Evolutionary conservation across 768 basidiomycete genomes (phyloP), one percentile per base, ranked within the genome.

Genomic region (Fomitopsis serialis): DNA sequence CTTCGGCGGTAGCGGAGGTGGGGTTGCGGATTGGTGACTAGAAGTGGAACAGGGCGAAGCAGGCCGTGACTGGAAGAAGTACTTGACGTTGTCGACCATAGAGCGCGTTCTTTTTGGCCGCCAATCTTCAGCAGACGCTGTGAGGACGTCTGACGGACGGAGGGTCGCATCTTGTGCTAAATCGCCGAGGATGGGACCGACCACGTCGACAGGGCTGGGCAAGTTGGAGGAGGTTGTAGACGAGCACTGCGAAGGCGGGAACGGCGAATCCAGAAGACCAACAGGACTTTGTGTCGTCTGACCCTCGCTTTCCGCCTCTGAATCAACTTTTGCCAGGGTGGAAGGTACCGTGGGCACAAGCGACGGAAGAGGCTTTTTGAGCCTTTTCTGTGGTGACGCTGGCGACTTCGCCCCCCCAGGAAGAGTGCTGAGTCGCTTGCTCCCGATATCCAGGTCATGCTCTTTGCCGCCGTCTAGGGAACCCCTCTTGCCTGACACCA

Each of bases 11-110:
- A 50, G 36, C 44, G 27, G 36, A 6, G 55, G 24, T 17, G 57
- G 48, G 40, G 35, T 42, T 19, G 62, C 55, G 10, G 60, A 59
- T 8, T 45, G 36, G 25, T 50, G 50, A 12, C 45, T 43, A 10
- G 50, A 50, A 4, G 56, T 54, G 4, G 59, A 61, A 15, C 68
- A 61, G 5, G 79, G 72, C 15, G 79, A 75, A 13, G 62, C 53
- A 4, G 79, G 67, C 1, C 76, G 78, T 48, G 79, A 71, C 24
- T 72, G 68, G 59, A 88, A 85, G 49, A 88, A 71, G 19, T 74
- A 80, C 59, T 75, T 78, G 52, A 87, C 79, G 58, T 81, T 84
- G 57, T 77, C 80, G 45, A 82, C 78, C 67, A 88, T 74, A 13
- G 81, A 83, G 24, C 77, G 71, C 47, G 74, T 68, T 40, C 76